These are phyloP conservation scores for Yarrowia alimentaria DNA, from an alignment of 805 yeast species.

Conservation along the genomic window DNA sequence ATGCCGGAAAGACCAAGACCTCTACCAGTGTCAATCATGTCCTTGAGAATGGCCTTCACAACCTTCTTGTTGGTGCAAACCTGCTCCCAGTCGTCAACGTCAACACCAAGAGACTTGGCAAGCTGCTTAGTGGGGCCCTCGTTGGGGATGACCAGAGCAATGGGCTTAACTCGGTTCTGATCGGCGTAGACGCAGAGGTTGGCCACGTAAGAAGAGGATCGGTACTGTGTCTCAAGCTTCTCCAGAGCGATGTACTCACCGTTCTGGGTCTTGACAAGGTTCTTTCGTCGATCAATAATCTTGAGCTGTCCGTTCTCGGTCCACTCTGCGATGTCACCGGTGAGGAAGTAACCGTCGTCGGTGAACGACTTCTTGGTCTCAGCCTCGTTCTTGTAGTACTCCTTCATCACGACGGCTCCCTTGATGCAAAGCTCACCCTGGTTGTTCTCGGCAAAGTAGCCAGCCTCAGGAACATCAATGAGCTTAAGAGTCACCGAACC, in stretches of 20 bases:
- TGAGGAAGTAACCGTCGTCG: slow-evolving; percentile 89
- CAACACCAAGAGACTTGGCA: slow-evolving; percentile 56
- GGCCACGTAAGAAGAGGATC: slow-evolving; percentile 71
- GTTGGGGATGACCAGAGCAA: slow-evolving; percentile 85
- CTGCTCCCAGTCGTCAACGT: slow-evolving; percentile 48
- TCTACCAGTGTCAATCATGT: slow-evolving; percentile 72
- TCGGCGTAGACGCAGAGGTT: slow-evolving; percentile 95
- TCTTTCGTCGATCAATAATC: slow-evolving; percentile 92
- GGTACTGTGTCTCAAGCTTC: slow-evolving; percentile 85
- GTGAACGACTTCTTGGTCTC: slow-evolving; percentile 76
- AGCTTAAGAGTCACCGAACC: slow-evolving; percentile 85
- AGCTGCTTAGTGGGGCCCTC: slow-evolving; percentile 61
- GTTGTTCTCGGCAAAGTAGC: slow-evolving; percentile 82
- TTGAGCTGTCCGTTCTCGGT: slow-evolving; percentile 71
- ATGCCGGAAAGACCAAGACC: slow-evolving; percentile 79
- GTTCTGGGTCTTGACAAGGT: slow-evolving; percentile 89
- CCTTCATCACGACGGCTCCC: slow-evolving; percentile 70
- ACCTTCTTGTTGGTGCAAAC: slow-evolving; percentile 59
- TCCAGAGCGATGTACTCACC: slow-evolving; percentile 98
- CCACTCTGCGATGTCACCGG: slow-evolving; percentile 98
- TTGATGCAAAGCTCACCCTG: slow-evolving; percentile 89
- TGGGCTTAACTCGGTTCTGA: slow-evolving; percentile 79
- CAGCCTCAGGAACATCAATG: slow-evolving; percentile 87
- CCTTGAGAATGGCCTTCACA: slow-evolving; percentile 51
- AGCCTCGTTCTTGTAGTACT: slow-evolving; percentile 77